Conservation (phyloP, 2,329 filamentous ascomycete species). For the Epichloe coenophiala region DNA sequence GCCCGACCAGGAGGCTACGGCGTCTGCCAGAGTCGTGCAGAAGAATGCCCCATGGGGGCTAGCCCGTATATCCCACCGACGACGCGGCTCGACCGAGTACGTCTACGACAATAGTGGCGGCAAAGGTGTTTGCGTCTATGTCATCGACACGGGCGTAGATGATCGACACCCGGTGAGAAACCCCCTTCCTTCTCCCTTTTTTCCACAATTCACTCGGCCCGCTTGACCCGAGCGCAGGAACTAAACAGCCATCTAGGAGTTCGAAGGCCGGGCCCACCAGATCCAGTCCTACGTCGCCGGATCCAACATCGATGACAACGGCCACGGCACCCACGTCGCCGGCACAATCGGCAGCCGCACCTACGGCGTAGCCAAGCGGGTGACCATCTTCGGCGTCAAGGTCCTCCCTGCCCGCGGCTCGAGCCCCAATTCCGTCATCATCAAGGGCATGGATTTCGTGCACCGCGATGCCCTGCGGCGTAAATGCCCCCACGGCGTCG, state of each 20-base stretch:
- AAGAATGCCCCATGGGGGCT: conserved; percentile 23
- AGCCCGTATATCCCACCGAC: conserved; percentile 19
- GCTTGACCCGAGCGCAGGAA: not conserved
- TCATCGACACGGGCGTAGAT: conserved; percentile 28
- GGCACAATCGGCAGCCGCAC: conserved; percentile 20
- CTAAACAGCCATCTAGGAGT: conserved; percentile 14
- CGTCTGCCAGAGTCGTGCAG: conserved; percentile 15
- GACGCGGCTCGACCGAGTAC: conserved; percentile 13
- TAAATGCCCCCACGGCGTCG: conserved; percentile 25
- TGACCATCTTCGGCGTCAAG: conserved; percentile 24
- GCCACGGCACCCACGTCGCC: conserved; percentile 19
- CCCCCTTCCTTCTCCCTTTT: not conserved
- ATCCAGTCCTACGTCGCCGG: conserved; percentile 20
- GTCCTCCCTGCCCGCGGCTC: conserved; percentile 21
- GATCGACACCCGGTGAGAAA: conserved; percentile 18
- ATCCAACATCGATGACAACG: conserved; percentile 15
- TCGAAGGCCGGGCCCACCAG: conserved; percentile 24
- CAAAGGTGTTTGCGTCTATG: conserved; percentile 24
- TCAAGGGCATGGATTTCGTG: conserved; percentile 27
- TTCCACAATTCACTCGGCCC: not conserved
- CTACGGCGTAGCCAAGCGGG: conserved; percentile 27
- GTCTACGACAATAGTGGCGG: conserved; percentile 22
- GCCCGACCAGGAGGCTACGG: conserved; percentile 16
- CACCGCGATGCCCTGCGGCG: conserved; percentile 18
- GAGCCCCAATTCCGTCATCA: conserved; percentile 15